These are phyloP conservation scores for Rhizopogon vinicolor DNA, from an alignment of 768 basidiomycete genomes.

Conservation along the genomic window DNA sequence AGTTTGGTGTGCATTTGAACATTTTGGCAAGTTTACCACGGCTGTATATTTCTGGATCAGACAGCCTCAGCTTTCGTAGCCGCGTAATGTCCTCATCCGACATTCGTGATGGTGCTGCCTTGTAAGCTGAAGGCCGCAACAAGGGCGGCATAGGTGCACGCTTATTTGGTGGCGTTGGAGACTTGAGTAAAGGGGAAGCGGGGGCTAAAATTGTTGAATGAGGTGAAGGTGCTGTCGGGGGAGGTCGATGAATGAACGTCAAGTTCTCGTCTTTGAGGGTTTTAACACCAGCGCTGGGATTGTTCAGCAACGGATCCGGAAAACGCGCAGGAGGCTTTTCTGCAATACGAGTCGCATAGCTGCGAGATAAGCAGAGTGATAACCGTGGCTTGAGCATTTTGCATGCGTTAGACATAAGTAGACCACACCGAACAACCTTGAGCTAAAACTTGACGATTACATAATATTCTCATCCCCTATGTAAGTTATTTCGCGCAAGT, in stretches of 20 bases:
- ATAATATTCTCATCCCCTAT: not conserved
- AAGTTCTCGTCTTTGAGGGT: slow-evolving; percentile 48
- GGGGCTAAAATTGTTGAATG: slow-evolving; percentile 67
- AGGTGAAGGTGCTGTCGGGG: slow-evolving; percentile 71
- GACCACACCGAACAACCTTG: no score
- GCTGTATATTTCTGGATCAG: slow-evolving; percentile 56
- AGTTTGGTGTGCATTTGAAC: slow-evolving; percentile 69
- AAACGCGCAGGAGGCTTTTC: slow-evolving; percentile 47
- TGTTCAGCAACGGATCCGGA: slow-evolving; percentile 53
- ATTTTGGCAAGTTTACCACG: slow-evolving; percentile 64
- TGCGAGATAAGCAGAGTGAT: slow-evolving; percentile 17
- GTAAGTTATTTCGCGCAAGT: no score
- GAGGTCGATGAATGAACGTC: slow-evolving; percentile 84
- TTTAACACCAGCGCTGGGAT: slow-evolving; percentile 47
- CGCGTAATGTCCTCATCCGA: slow-evolving; percentile 49
- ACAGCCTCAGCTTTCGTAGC: slow-evolving; percentile 53
- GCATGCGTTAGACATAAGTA: no score
- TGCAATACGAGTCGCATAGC: slow-evolving; percentile 37
- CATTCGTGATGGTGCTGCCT: slow-evolving; percentile 33
- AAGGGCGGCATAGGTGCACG: slow-evolving; percentile 41
- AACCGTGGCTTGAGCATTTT: slow-evolving; percentile 19
- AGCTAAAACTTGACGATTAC: not conserved
- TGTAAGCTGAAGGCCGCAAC: slow-evolving; percentile 37
- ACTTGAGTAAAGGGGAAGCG: slow-evolving; percentile 62
- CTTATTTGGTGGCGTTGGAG: slow-evolving; percentile 22